Conservation (phyloP, 2,329 filamentous ascomycete genomes). For the Colletotrichum nymphaeae region DNA sequence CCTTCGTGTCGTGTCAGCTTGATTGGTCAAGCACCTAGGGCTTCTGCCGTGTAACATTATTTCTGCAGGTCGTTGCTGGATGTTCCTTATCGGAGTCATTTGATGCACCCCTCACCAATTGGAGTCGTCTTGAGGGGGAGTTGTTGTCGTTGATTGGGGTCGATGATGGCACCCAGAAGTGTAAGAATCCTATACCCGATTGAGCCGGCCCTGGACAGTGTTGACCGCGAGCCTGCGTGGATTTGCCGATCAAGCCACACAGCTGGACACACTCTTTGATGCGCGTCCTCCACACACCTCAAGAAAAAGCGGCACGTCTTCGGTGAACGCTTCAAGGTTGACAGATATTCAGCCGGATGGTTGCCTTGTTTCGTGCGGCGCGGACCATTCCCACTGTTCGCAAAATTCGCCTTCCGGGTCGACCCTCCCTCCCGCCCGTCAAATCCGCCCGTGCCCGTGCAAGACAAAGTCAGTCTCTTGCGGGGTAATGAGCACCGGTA, state of each 20-base stretch:
- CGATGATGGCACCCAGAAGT: conserved; percentile 2
- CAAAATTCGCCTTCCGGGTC: conserved; percentile 12
- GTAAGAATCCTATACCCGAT: conserved; percentile 3
- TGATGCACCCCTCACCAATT: not conserved
- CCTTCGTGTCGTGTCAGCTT: not conserved
- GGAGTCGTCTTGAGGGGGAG: not conserved
- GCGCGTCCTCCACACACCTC: conserved; percentile 1
- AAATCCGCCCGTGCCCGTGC: conserved; percentile 1
- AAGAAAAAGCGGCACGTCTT: conserved; percentile 17
- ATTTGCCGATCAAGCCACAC: conserved; percentile 20
- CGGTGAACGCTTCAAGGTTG: conserved; percentile 9
- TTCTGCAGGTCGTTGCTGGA: not conserved
- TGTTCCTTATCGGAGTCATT: conserved; percentile 10
- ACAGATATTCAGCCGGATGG: not conserved
- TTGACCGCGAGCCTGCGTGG: not conserved
- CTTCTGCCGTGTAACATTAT: not conserved
- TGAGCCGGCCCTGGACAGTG: conserved; percentile 8
- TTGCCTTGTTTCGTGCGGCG: conserved; percentile 16
- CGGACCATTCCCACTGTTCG: conserved; percentile 7
- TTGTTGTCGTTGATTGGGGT: not conserved
- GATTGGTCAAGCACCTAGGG: not conserved
- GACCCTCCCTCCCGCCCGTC: conserved; percentile 22
- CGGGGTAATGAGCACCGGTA: not conserved
- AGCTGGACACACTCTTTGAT: conserved; percentile 1
- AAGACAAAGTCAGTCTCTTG: not conserved